These are phyloP conservation scores for Cercophora samala DNA, from an alignment of 495 filamentous ascomycete genomes.

Conservation along the genomic window DNA sequence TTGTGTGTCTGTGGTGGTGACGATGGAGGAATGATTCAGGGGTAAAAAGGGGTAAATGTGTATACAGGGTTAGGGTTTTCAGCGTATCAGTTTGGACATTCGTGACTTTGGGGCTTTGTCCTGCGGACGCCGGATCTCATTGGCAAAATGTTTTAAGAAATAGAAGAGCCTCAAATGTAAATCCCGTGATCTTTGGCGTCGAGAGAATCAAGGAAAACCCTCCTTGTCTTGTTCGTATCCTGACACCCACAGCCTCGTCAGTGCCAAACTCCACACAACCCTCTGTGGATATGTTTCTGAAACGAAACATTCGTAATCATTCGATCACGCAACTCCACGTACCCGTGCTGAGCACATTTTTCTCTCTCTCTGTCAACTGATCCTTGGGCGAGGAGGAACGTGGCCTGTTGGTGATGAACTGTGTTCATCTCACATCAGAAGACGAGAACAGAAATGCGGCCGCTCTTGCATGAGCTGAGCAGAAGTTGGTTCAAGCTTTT, in stretches of 20 bases:
- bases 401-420: not conserved
- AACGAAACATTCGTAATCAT: not conserved
- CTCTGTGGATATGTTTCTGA: not conserved
- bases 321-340: not conserved
- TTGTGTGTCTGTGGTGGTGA: constrained; percentile 40
- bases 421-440: not conserved
- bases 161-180: not conserved
- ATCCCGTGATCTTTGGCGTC: too few species aligned
- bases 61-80: constrained; percentile 90
- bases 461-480: not conserved
- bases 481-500: not conserved
- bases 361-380: not conserved
- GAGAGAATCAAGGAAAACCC: not conserved
- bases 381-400: not conserved
- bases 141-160: not conserved
- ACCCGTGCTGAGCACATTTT: not conserved
- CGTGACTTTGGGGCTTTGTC: not conserved
- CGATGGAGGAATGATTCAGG: not conserved
- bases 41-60: constrained; percentile 5
- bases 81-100: not conserved
- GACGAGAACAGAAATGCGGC: too few species aligned
- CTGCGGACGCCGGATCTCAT: not conserved
- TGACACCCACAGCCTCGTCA: not conserved
- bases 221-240: not conserved
- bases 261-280: not conserved